These are phyloP conservation scores for Calonectria pauciramosa DNA, from an alignment of 2,329 filamentous ascomycete genomes.

Conservation along the genomic window DNA sequence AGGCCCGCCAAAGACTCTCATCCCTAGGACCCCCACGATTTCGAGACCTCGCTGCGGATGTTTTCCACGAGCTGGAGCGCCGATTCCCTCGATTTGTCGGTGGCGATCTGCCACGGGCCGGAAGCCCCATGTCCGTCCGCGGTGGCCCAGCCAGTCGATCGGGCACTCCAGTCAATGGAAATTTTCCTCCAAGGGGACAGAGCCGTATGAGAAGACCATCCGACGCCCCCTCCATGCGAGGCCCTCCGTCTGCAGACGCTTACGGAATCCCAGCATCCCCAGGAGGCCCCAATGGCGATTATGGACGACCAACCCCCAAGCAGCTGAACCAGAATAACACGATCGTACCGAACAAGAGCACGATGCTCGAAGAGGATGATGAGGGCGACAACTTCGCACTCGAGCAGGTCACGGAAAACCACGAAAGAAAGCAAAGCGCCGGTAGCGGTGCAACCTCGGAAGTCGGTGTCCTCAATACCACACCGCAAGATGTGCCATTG, in stretches of 20 bases:
- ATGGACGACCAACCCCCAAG: slow-evolving; percentile 84
- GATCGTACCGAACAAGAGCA: slow-evolving; percentile 97
- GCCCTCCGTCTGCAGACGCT: slow-evolving; percentile 58
- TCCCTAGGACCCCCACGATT: slow-evolving; percentile 90
- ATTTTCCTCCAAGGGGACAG: slow-evolving; percentile 64
- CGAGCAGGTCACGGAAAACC: slow-evolving; percentile 46
- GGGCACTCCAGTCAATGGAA: slow-evolving; percentile 73
- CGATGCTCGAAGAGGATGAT: slow-evolving; percentile 96
- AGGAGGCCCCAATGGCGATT: slow-evolving; percentile 71
- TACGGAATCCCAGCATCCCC: slow-evolving; percentile 73
- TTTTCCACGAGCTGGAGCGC: slow-evolving; percentile 94
- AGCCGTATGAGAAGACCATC: slow-evolving; percentile 70
- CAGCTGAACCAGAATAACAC: slow-evolving; percentile 92
- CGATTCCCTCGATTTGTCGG: slow-evolving; percentile 86
- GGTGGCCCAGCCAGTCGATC: slow-evolving; percentile 69
- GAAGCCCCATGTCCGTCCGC: slow-evolving; percentile 77
- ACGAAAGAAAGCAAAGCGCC: slow-evolving; percentile 49
- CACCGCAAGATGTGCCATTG: background rate
- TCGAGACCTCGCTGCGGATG: slow-evolving; percentile 92
- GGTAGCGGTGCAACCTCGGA: slow-evolving; percentile 52
- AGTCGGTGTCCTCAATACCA: slow-evolving; percentile 48
- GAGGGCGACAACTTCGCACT: slow-evolving; percentile 73
- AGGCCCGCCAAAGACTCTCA: slow-evolving; percentile 94
- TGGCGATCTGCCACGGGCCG: slow-evolving; percentile 76
- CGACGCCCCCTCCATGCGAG: slow-evolving; percentile 73